These are phyloP conservation scores for Verruconis gallopava DNA, from an alignment of 2,329 filamentous ascomycete genomes.

Conservation along the genomic window DNA sequence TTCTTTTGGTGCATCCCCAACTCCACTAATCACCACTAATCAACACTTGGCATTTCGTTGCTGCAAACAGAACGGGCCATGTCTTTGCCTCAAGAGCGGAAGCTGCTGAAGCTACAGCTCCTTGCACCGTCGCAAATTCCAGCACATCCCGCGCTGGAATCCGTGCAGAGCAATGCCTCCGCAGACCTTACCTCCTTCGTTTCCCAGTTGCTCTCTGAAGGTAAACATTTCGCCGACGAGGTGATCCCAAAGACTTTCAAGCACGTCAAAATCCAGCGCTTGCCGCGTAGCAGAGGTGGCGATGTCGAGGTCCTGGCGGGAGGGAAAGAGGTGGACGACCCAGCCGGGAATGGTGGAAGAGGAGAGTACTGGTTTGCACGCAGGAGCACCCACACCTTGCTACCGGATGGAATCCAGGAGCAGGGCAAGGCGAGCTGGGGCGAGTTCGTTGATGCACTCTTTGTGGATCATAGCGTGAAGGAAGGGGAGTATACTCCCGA, in stretches of 20 bases:
- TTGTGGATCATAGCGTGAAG: constrained; percentile 42
- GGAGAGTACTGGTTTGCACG: constrained; percentile 44
- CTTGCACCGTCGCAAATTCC: constrained; percentile 21
- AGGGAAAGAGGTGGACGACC: neutral
- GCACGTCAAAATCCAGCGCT: constrained; percentile 9
- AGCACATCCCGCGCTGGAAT: constrained; percentile 19
- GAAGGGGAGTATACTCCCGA: constrained; percentile 47
- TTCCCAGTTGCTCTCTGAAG: constrained; percentile 42
- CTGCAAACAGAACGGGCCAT: too few species aligned
- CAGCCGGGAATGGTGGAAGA: neutral
- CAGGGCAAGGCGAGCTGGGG: constrained; percentile 35
- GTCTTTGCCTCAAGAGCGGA: too few species aligned
- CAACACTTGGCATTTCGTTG: too few species aligned
- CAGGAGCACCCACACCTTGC: constrained; percentile 42
- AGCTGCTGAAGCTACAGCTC: constrained; percentile 15
- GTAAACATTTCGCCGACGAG: constrained; percentile 20
- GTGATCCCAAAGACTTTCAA: constrained; percentile 44
- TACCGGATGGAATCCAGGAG: constrained; percentile 1
- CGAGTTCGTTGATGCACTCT: constrained; percentile 50
- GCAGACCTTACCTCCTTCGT: constrained; percentile 39
- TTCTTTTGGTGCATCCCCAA: too few species aligned
- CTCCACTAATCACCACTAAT: too few species aligned
- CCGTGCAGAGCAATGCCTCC: constrained; percentile 33
- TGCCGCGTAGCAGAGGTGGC: neutral
- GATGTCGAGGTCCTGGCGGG: neutral